Evolutionary conservation across 176 grass and related monocot genomes (phyloP).

Genomic region (Musa itinerans): DNA sequence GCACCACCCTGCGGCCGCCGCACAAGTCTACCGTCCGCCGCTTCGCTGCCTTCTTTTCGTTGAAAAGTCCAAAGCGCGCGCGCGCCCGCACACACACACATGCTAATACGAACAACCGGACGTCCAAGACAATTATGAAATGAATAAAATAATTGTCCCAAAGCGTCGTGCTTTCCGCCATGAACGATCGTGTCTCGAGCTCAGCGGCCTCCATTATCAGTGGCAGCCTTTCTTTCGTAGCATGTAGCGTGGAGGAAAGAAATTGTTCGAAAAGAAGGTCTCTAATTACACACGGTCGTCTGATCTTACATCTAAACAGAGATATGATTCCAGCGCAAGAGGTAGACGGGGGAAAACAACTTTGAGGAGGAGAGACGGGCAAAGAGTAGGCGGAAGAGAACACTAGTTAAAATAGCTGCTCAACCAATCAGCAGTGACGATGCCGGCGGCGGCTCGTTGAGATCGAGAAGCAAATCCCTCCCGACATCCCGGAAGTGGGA

Average conservation of each 20-base stretch:
- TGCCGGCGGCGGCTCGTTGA: conserved; percentile 66
- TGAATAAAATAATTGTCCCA: not conserved
- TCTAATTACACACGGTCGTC: no score
- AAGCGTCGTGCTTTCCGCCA: conserved; percentile 3
- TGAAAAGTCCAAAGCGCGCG: not conserved
- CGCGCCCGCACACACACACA: not conserved
- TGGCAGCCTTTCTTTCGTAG: no score
- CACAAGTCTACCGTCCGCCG: not conserved
- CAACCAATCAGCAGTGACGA: conserved; percentile 9
- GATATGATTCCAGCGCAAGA: not conserved
- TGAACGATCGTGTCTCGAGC: not conserved
- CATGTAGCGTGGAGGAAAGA: no score
- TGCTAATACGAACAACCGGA: not conserved
- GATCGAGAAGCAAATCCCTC: conserved; percentile 54
- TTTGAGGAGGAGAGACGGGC: no score
- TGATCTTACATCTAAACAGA: no score
- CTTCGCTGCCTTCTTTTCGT: conserved; percentile 4
- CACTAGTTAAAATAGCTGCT: not conserved
- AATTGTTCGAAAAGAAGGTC: no score
- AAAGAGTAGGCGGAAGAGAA: no score
- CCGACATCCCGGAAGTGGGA: conserved; percentile 5
- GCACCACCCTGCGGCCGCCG: conserved; percentile 1
- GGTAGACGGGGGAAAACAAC: not conserved
- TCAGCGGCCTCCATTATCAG: not conserved
- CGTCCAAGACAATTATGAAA: not conserved